These are phyloP conservation scores for Gracilaria vermiculophylla DNA, from an alignment of 23 red algal species.

Conservation along the genomic window DNA sequence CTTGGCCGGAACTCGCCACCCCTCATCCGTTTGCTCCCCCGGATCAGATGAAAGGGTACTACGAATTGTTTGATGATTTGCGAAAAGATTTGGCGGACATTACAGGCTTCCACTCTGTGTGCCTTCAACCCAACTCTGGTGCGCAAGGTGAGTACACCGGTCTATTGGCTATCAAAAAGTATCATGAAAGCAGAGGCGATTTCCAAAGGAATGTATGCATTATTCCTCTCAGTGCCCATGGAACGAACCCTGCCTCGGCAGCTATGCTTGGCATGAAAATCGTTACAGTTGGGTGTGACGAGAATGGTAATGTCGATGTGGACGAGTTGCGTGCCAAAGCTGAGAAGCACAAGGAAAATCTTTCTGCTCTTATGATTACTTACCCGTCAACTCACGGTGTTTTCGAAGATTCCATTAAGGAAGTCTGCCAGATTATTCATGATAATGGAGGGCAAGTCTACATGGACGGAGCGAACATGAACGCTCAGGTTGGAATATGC, in stretches of 20 bases:
- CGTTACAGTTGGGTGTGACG: slow-evolving; percentile 85
- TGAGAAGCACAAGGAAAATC: slow-evolving; percentile 90
- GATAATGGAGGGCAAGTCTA: slow-evolving; percentile 97
- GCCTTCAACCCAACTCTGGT: slow-evolving; percentile 96
- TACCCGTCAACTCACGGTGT: slow-evolving; percentile 99
- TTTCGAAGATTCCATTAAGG: slow-evolving; percentile 96
- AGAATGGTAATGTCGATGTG: slow-evolving; percentile 89
- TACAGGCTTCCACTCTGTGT: slow-evolving; percentile 90
- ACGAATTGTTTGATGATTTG: slow-evolving; percentile 89
- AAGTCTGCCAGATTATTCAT: slow-evolving; percentile 92
- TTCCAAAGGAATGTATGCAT: slow-evolving; percentile 95
- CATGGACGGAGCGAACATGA: slow-evolving; percentile 99
- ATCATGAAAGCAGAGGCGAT: slow-evolving; percentile 90
- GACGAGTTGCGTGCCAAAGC: slow-evolving; percentile 92
- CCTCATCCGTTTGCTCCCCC: slow-evolving; percentile 96
- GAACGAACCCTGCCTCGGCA: slow-evolving; percentile 94
- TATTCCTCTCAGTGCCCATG: slow-evolving; percentile 93
- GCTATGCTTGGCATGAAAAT: slow-evolving; percentile 96
- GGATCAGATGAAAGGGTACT: slow-evolving; percentile 94
- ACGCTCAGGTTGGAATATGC: slow-evolving; percentile 94
- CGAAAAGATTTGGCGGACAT: slow-evolving; percentile 87
- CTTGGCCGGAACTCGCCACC: slow-evolving; percentile 89
- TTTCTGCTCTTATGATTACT: slow-evolving; percentile 95
- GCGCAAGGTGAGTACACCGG: slow-evolving; percentile 98
- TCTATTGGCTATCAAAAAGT: slow-evolving; percentile 86